Base-by-base conservation (phyloP, 441 rosid species). In the Manihot esculenta region DNA sequence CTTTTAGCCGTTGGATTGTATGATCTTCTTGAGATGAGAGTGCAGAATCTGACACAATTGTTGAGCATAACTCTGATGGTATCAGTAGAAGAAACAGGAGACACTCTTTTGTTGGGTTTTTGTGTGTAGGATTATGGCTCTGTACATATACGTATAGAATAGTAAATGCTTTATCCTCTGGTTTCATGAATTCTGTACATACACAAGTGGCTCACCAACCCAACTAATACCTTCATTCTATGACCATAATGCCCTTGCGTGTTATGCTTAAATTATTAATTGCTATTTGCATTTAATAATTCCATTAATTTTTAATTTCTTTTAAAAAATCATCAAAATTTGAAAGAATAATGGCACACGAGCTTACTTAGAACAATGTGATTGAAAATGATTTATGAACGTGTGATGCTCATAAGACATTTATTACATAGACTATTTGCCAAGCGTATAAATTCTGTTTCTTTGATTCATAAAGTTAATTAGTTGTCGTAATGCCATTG, bases 161-260 rank as follows among this genome's bases (percentile, higher is more conserved):
- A 5, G 41, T 5, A 35, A 2, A 35, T 6, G 7, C 7, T 3
- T 7, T 30, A 35, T 35, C 41, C 3, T 4, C 51, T 21, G 11
- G n/a, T 33, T 33, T 1, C 47, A 11, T 1, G 27, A 57, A 48
- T 33, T 47, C 27, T n/a, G 4, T 38, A 11, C 20, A 70, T 11
- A 41, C 48, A 63, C 61, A 62, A 61, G 60, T 21, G 74, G 79
- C 76, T 79, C 42, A 79, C 79, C 79, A 64, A 79, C 60, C 78
- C 62, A 60, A 68, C 76, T 72, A 10, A 76, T n/a, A 80, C 70
- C 58, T 67, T 50, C 30, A 13, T 51, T 24, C 27, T 35, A 64
- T 72, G 75, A 68, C 77, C 33, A 60, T 50, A 48, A 0, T 80
- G 63, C 49, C 80, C 78, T 77, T 64, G 10, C 78, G 70, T 71